Percentiles rank a stretch among this genome's conserved stretches.
These are phyloP conservation scores for Cyclaneusma minus DNA, from an alignment of 2,329 filamentous ascomycete genomes.

Conservation along the genomic window DNA sequence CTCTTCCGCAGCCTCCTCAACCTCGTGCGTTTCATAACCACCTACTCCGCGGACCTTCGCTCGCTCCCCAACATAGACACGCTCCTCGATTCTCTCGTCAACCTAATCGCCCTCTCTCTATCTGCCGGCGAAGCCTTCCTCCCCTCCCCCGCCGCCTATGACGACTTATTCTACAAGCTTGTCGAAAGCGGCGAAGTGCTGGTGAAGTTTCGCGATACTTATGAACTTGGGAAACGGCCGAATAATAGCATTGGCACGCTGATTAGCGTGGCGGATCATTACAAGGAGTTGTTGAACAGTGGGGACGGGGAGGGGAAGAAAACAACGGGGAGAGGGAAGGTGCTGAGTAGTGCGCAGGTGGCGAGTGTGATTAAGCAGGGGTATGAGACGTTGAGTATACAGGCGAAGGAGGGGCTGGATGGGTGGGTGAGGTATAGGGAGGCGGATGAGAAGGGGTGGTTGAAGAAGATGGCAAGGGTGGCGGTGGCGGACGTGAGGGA, in stretches of 20 bases:
- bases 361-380: constrained; percentile 88
- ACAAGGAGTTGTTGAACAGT: constrained; percentile 63
- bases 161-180: constrained; percentile 96
- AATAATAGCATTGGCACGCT: constrained; percentile 70
- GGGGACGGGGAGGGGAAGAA: constrained; percentile 28
- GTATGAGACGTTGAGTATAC: constrained; percentile 87
- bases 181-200: constrained; percentile 81
- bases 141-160: constrained; percentile 73
- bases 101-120: constrained; percentile 69
- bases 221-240: constrained; percentile 39
- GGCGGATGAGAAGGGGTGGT: constrained; percentile 63
- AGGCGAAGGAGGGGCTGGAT: constrained; percentile 73
- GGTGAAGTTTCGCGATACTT: constrained; percentile 66
- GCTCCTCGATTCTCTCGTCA: constrained; percentile 64
- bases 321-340: constrained; percentile 37
- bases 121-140: constrained; percentile 83
- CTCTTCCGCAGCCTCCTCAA: constrained; percentile 81
- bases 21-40: constrained; percentile 78
- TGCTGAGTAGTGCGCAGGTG: constrained; percentile 71
- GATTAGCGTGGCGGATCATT: constrained; percentile 70
- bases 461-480: constrained; percentile 77
- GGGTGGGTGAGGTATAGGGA: constrained; percentile 78
- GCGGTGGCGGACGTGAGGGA: constrained; percentile 55
- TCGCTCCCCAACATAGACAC: constrained; percentile 51
- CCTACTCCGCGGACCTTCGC: constrained; percentile 67